Percentiles rank a stretch among this genome's conserved stretches.
Evolutionary conservation across 331 rosid genomes (phyloP).

Genomic region (Prunus yedoensis): DNA sequence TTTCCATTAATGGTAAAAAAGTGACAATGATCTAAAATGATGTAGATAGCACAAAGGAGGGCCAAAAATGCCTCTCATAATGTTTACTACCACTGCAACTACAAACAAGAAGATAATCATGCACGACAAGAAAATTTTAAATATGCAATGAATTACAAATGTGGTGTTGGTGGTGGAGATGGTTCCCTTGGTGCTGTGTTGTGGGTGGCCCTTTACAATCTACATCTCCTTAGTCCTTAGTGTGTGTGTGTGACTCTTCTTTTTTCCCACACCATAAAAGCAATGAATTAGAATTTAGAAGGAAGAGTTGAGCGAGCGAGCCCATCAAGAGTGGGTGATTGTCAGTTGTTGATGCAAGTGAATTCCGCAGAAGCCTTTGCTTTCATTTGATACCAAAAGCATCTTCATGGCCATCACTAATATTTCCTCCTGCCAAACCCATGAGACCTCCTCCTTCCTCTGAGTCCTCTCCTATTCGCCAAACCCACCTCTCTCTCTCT

Average conservation of each 20-base stretch:
- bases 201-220: slow-evolving; percentile 12
- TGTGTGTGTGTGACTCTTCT: not conserved
- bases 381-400: too few relatives aligned
- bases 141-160: slow-evolving; percentile 2
- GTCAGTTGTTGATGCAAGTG: too few relatives aligned
- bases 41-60: slow-evolving; percentile 14
- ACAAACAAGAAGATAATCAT: not conserved
- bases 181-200: slow-evolving; percentile 30
- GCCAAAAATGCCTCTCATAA: slow-evolving; percentile 3
- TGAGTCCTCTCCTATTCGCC: too few relatives aligned
- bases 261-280: slow-evolving; percentile 11
- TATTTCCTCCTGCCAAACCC: slow-evolving; percentile 16
- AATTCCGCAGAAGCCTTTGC: too few relatives aligned
- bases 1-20: slow-evolving; percentile 4
- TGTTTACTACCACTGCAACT: slow-evolving; percentile 8
- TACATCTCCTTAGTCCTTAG: not conserved
- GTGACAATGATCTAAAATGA: not conserved
- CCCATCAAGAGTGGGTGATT: not conserved
- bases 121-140: too few relatives aligned
- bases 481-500: not conserved
- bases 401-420: too few relatives aligned
- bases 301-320: too few relatives aligned
- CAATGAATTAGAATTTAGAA: too few relatives aligned
- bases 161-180: slow-evolving; percentile 29
- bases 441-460: not conserved